Conservation (phyloP, 176 grass and related monocot species). For the Saccharum spontaneum region DNA sequence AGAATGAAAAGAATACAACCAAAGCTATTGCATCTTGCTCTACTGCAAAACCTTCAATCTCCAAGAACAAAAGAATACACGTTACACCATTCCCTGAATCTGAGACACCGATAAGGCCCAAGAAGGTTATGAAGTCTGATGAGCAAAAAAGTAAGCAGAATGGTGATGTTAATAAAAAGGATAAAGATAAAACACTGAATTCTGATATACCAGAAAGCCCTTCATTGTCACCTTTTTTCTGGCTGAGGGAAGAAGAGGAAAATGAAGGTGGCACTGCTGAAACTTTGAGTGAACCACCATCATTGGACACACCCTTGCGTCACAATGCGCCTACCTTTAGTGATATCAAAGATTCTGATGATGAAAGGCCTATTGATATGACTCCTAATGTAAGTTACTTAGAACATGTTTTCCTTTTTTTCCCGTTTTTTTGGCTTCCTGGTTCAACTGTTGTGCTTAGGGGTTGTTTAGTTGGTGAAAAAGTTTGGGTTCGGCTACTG, state of each 20-base stretch:
- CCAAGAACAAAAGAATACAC: slow-evolving; percentile 80
- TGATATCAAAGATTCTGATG: slow-evolving; percentile 77
- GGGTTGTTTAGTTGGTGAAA: too few species aligned
- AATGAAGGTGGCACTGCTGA: slow-evolving; percentile 40
- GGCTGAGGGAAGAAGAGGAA: slow-evolving; percentile 57
- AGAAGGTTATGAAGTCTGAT: slow-evolving; percentile 52
- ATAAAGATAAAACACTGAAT: slow-evolving; percentile 21
- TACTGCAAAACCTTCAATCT: slow-evolving; percentile 60
- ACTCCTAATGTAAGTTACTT: slow-evolving; percentile 79
- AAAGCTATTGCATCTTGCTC: slow-evolving; percentile 25
- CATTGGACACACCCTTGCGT: slow-evolving; percentile 48
- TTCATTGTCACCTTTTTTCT: slow-evolving; percentile 70
- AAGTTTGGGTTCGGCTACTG: too few species aligned
- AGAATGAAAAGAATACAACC: slow-evolving; percentile 23
- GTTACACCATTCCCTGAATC: slow-evolving; percentile 58
- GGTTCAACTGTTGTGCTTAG: slow-evolving; percentile 13
- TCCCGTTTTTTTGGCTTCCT: neutral
- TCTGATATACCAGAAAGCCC: slow-evolving; percentile 32
- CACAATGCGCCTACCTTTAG: slow-evolving; percentile 73
- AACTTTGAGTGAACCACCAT: slow-evolving; percentile 35
- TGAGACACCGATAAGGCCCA: slow-evolving; percentile 56
- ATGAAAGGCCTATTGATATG: slow-evolving; percentile 33
- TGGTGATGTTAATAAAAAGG: slow-evolving; percentile 22
- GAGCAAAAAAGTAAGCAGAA: slow-evolving; percentile 35
- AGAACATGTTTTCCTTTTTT: neutral